phyloP scores from a whole-genome alignment of 148 eudicot genomes.

The Amaranthus hypochondriacus region DNA sequence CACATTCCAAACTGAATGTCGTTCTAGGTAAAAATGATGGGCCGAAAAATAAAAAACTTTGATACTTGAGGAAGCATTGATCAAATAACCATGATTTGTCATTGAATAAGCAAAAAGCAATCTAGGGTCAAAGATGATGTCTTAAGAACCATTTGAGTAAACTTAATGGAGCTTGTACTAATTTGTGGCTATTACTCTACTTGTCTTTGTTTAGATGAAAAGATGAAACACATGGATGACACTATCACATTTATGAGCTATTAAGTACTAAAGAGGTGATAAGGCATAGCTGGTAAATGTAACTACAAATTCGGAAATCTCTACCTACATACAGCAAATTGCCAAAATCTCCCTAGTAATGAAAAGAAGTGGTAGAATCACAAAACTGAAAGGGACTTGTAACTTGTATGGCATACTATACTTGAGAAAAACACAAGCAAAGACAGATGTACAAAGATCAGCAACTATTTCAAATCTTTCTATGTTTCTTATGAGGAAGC shows the following conservation, averaged over 20 bases:
- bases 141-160: constrained; percentile 14
- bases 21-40: too few species aligned
- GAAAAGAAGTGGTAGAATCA: constrained; percentile 10
- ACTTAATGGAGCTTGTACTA: constrained; percentile 7
- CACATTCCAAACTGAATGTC: too few species aligned
- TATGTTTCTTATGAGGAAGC: constrained; percentile 25
- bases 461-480: constrained; percentile 24
- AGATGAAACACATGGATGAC: constrained; percentile 21
- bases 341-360: constrained; percentile 15
- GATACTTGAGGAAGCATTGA: constrained; percentile 7
- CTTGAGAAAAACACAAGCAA: constrained; percentile 28
- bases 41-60: background rate
- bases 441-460: constrained; percentile 27
- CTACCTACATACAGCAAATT: constrained; percentile 21
- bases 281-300: constrained; percentile 18
- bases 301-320: constrained; percentile 23
- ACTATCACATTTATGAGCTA: constrained; percentile 27
- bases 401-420: background rate
- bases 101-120: constrained; percentile 2
- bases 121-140: background rate
- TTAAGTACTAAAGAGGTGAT: constrained; percentile 19
- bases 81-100: background rate
- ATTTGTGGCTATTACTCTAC: constrained; percentile 20
- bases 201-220: constrained; percentile 20
- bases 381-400: constrained; percentile 33